Conservation (phyloP, 202 grass and related monocot genomes). For the Carex sylvatica region DNA sequence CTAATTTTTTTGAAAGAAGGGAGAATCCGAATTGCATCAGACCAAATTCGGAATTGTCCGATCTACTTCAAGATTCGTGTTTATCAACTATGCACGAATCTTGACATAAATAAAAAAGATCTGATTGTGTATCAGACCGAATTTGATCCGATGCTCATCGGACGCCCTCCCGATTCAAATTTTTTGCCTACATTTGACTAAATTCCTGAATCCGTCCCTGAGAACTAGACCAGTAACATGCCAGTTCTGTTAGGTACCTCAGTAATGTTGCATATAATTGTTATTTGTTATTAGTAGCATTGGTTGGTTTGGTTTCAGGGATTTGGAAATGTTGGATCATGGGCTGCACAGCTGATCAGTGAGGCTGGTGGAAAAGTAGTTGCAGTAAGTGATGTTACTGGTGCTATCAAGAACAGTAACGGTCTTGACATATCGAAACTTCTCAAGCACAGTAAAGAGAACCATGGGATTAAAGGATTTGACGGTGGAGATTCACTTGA, state of each 20-base stretch:
- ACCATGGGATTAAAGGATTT: slow-evolving; percentile 82
- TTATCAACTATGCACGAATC: too few relatives aligned
- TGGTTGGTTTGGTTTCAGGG: slow-evolving; percentile 49
- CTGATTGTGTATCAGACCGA: too few relatives aligned
- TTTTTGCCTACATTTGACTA: too few relatives aligned
- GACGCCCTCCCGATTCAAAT: too few relatives aligned
- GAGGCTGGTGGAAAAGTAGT: slow-evolving; percentile 90
- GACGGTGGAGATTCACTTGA: slow-evolving; percentile 63
- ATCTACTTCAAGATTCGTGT: too few relatives aligned
- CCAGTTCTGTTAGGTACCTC: background rate
- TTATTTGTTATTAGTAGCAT: background rate
- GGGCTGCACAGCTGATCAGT: slow-evolving; percentile 74
- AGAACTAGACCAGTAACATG: background rate
- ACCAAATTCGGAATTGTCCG: too few relatives aligned
- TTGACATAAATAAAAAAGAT: too few relatives aligned
- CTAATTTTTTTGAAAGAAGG: too few relatives aligned
- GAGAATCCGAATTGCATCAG: too few relatives aligned
- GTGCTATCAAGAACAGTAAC: slow-evolving; percentile 66
- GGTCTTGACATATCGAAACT: slow-evolving; percentile 72
- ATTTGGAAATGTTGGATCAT: slow-evolving; percentile 96
- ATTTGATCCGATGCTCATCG: too few relatives aligned
- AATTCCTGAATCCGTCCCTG: too few relatives aligned
- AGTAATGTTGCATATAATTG: background rate
- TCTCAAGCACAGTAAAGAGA: slow-evolving; percentile 49
- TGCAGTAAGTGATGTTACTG: slow-evolving; percentile 85